These are phyloP conservation scores for Lithohypha guttulata DNA, from an alignment of 2,329 filamentous ascomycete species.

Conservation along the genomic window DNA sequence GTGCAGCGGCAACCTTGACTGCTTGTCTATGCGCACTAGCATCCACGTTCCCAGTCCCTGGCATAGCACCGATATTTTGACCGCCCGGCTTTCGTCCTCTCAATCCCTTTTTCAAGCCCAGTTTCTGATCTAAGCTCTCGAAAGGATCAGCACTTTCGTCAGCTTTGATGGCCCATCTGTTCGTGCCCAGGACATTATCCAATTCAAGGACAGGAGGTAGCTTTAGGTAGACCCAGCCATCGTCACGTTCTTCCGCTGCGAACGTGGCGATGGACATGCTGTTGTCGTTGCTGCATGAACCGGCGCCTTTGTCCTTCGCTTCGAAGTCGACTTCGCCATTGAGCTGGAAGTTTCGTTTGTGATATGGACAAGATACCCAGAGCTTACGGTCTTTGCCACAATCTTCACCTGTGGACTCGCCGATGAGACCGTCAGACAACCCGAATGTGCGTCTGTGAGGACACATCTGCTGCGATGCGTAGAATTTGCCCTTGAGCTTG, in stretches of 20 bases:
- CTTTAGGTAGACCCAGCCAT: slow-evolving; percentile 70
- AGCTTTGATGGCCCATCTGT: slow-evolving; percentile 66
- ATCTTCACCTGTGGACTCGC: slow-evolving; percentile 37
- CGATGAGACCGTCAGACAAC: slow-evolving; percentile 75
- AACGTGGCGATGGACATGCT: slow-evolving; percentile 74
- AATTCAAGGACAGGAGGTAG: slow-evolving; percentile 72
- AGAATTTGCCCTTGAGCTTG: slow-evolving; percentile 69
- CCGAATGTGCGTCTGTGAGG: slow-evolving; percentile 85
- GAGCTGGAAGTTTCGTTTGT: slow-evolving; percentile 83
- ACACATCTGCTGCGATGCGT: slow-evolving; percentile 88
- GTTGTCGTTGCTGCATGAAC: slow-evolving; percentile 64
- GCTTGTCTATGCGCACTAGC: slow-evolving; percentile 11
- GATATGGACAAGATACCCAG: slow-evolving; percentile 80
- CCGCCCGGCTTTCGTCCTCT: slow-evolving; percentile 40
- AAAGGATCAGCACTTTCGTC: slow-evolving; percentile 52
- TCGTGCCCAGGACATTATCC: slow-evolving; percentile 66
- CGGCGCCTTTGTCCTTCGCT: slow-evolving; percentile 35
- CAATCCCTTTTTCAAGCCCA: slow-evolving; percentile 35
- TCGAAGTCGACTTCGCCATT: slow-evolving; percentile 38
- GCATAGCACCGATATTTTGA: slow-evolving; percentile 18
- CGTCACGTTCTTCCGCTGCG: slow-evolving; percentile 59
- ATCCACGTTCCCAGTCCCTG: slow-evolving; percentile 18
- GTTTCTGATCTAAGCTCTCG: slow-evolving; percentile 44
- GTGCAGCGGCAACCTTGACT: slow-evolving; percentile 14
- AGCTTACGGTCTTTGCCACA: slow-evolving; percentile 45